Evolutionary conservation across 2,329 filamentous ascomycete genomes (phyloP).

Genomic region (Trichoderma sp.): DNA sequence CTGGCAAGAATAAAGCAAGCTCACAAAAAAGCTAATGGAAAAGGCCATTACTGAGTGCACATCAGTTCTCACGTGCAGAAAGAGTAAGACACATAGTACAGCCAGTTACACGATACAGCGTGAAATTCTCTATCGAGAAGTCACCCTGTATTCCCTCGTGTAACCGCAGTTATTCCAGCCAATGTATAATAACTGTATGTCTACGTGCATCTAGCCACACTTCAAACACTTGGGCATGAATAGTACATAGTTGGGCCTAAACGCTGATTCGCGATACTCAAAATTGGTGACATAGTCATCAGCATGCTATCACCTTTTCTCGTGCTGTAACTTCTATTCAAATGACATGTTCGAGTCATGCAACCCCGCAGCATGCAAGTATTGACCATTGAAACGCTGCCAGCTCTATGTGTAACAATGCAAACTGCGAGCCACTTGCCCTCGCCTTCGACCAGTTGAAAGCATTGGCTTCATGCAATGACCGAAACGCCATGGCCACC

Average conservation of each 20-base stretch:
- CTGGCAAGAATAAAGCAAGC: not conserved
- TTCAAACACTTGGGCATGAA: not conserved
- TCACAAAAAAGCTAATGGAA: not conserved
- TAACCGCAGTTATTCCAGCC: not conserved
- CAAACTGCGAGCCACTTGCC: constrained; percentile 3
- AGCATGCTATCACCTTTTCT: not conserved
- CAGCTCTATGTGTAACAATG: constrained; percentile 5
- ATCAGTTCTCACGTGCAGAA: not conserved
- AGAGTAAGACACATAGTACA: not conserved
- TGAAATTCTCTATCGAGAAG: not conserved
- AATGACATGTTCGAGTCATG: not conserved
- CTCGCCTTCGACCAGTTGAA: not conserved
- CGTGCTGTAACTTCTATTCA: not conserved
- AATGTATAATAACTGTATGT: not conserved
- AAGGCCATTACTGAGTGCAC: not conserved
- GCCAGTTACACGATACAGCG: too few species aligned
- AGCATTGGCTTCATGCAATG: not conserved
- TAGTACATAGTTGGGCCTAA: not conserved
- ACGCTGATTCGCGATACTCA: not conserved
- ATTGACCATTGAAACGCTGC: not conserved
- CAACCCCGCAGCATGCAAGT: not conserved
- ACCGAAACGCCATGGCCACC: not conserved
- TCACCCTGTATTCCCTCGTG: too few species aligned
- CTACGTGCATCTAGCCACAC: not conserved
- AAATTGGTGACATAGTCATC: not conserved